Base-by-base conservation (phyloP, 108 stramenopile genomes). In the Skeletonema potamos region DNA sequence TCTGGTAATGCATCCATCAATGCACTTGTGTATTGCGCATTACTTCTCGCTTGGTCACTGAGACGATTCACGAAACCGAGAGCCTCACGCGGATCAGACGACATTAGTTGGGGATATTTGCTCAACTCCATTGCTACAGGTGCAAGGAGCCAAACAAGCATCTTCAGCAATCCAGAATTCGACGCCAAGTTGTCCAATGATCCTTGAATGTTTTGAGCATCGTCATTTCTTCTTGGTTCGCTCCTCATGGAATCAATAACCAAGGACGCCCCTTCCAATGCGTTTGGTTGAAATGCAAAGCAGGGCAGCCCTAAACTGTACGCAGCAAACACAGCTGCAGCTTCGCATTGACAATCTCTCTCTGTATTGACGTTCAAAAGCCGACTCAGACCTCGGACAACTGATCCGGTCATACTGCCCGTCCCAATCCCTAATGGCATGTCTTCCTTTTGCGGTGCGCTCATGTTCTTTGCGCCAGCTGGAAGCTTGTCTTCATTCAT, bases 231-330 rank as follows among this genome's bases (percentile, higher is more conserved):
- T n/a, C 64, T 72, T 66, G 48, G 46, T 22, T 68, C 79, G 72
- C 64, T 82, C 77, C 39, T 83, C 82, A 71, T 68, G 10, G 78
- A 79, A 29, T 68, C 66, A 30, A 73, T 64, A 0, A 79, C 78
- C 8, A 79, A 51, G 3, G 71, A 71, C 6, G 72, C 78, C 9
- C 78, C 91, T 86, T 98, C 98, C 57, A 94, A 72, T 27, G 93
- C 92, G 66, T 96, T 97, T 17, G 96, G 94, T 66, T 89, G 88
- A 61, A 96, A 98, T 46, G 94, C 90, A 87, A 96, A 98, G 57
- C 92, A 92, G n/a, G 98, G 97, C 62, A 97, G 64, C 30, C 98
- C 98, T 15, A 96, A 83, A 15, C 71, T 66, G 66, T 98, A 98
- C 7, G 92, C 98, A 8, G 69, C 81, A 68, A 92, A 87, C 18